Conservation (phyloP, 2,329 filamentous ascomycete genomes). For the Calonectria pauciramosa region DNA sequence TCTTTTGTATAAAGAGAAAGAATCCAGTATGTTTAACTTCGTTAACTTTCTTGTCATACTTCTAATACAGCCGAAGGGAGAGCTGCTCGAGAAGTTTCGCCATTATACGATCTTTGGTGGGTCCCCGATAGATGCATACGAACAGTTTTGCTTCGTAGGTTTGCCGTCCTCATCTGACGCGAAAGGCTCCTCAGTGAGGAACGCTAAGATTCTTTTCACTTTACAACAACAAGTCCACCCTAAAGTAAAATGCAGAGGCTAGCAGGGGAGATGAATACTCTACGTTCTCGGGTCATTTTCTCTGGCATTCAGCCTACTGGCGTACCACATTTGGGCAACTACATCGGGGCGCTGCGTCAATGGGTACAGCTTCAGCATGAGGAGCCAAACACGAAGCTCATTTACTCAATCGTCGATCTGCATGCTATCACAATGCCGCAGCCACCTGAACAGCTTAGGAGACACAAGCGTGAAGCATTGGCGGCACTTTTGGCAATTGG, state of each 20-base stretch:
- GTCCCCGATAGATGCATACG: constrained; percentile 45
- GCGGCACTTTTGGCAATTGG: constrained; percentile 88
- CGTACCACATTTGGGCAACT: constrained; percentile 94
- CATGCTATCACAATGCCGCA: constrained; percentile 91
- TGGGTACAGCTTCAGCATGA: constrained; percentile 84
- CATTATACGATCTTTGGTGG: not conserved
- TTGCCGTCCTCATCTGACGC: not conserved
- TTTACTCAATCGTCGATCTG: constrained; percentile 93
- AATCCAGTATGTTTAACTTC: not conserved
- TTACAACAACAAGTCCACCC: not conserved
- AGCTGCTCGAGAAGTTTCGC: not conserved
- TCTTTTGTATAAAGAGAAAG: not conserved
- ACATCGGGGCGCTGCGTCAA: constrained; percentile 87
- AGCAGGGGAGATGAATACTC: not conserved
- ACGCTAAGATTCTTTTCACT: not conserved
- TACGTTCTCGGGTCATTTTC: constrained; percentile 74
- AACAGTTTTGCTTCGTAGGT: constrained; percentile 16
- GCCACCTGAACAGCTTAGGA: constrained; percentile 70
- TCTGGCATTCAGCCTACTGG: constrained; percentile 98
- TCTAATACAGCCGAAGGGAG: not conserved
- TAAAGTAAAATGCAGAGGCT: constrained; percentile 7
- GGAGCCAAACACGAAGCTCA: constrained; percentile 69
- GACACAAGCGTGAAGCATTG: constrained; percentile 79
- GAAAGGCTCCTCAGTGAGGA: not conserved
- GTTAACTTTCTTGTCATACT: not conserved